Base-by-base conservation (phyloP, 2,329 filamentous ascomycete species). In the Biscogniauxia sp. region DNA sequence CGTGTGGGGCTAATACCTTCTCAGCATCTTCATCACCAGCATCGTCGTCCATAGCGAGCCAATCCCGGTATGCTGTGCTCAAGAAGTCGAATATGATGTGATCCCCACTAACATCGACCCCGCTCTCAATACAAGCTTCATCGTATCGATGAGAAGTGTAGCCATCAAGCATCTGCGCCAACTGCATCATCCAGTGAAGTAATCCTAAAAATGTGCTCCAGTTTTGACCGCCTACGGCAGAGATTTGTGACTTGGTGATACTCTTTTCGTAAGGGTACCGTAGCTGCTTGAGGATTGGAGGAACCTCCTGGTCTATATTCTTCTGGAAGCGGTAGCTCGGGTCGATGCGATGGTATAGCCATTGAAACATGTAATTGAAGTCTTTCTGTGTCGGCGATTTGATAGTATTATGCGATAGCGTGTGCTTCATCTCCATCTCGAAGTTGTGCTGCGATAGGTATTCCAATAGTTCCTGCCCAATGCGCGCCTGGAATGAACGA, bases 171-270 rank as follows among this genome's bases (percentile, higher is more conserved):
- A 98, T 96, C 68, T 94, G 89, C 4, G 92, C 92, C 56, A 99
- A 81, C 76, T 98, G 93, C 94, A 99, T 97, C 88, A 99, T 94
- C 95, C 95, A 99, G 78, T 99, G 93, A 55, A 99, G 82, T 74
- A 99, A 80, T 0, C 93, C 95, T 13, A 99, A 80, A 71, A 99
- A 98, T 0, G 92, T 95, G 64, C 90, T 90, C 95, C 95, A 99
- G 73, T 98, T 98, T 76, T 97, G 93, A 2, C 93, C 94, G 66
- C 95, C 95, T 0, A 98, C 95, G 1, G 96, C 95, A 0, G 92
- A 88, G 60, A 99, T 92, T 72, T 97, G 93, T 56, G 92, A 97
- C 76, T 98, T 99, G 58, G 93, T 97, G 69, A 99, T 98, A 71
- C 89, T 93, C 76, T 93, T 92, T 71, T 97, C 93, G 72, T 93